phyloP scores from a whole-genome alignment of 257 asterid species.

The Solanum rostratum region DNA sequence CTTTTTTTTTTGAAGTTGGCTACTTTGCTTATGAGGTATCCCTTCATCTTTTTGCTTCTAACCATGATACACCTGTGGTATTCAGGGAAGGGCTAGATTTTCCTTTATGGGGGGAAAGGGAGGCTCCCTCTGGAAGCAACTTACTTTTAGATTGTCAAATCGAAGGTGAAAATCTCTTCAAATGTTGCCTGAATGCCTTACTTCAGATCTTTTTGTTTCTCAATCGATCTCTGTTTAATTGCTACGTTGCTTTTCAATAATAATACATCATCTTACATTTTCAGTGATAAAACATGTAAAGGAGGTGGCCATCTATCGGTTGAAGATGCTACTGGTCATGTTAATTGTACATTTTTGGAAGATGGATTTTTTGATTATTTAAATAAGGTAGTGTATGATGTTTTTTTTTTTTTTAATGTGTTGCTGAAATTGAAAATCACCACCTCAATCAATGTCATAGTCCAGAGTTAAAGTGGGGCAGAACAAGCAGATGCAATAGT shows the following conservation, averaged over 20 bases:
- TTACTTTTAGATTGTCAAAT: constrained; percentile 49
- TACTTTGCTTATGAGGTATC: not conserved
- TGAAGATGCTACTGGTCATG: constrained; percentile 58
- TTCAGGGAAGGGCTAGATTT: constrained; percentile 96
- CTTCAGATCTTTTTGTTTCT: not conserved
- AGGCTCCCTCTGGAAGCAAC: constrained; percentile 86
- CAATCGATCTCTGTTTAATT: not conserved
- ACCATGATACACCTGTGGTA: constrained; percentile 19
- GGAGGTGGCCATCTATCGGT: constrained; percentile 61
- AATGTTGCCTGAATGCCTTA: not conserved
- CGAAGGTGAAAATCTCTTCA: constrained; percentile 36
- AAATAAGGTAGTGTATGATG: constrained; percentile 36
- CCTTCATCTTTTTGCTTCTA: constrained; percentile 7
- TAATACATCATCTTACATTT: constrained; percentile 5
- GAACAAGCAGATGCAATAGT: not conserved
- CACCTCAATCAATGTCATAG: not conserved
- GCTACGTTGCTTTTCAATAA: not conserved
- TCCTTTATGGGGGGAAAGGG: constrained; percentile 98
- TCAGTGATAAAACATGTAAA: constrained; percentile 26
- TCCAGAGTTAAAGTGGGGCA: not conserved
- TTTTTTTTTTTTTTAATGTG: not conserved
- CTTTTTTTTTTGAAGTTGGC: not conserved
- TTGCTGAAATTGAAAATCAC: not conserved
- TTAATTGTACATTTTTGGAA: constrained; percentile 24
- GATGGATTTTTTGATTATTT: constrained; percentile 75